Evolutionary conservation across 148 eudicot species (phyloP).

Genomic region (Silene uniflora): DNA sequence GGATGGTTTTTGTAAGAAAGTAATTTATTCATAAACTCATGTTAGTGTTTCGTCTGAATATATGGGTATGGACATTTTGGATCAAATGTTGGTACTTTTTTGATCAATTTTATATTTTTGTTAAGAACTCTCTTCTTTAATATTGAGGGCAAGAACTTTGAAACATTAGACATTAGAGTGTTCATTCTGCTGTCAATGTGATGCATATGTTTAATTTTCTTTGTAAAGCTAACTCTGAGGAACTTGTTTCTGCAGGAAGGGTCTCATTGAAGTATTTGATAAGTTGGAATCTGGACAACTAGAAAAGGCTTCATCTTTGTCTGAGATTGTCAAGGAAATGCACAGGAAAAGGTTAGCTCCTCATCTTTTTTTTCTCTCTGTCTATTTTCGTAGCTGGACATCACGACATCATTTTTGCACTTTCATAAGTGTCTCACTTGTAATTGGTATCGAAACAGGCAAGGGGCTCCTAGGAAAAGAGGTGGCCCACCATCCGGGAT

Average conservation of each 20-base stretch:
- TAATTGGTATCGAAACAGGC: conserved; percentile 35
- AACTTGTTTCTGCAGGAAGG: conserved; percentile 51
- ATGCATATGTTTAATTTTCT: background rate
- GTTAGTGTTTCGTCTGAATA: background rate
- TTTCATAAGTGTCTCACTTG: background rate
- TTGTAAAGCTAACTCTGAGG: background rate
- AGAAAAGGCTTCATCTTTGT: conserved; percentile 40
- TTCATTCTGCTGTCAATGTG: background rate
- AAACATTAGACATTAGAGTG: background rate
- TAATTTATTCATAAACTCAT: background rate
- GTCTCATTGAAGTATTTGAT: conserved; percentile 71
- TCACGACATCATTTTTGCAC: background rate
- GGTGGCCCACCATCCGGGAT: conserved; percentile 63
- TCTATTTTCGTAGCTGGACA: background rate
- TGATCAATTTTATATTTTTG: background rate
- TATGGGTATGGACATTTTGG: background rate
- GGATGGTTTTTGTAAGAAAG: background rate
- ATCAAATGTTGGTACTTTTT: background rate
- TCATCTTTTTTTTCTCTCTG: background rate
- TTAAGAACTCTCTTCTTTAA: background rate
- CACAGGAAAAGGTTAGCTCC: conserved; percentile 61
- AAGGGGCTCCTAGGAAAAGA: conserved; percentile 81
- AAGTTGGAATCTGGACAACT: conserved; percentile 61
- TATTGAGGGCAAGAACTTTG: background rate
- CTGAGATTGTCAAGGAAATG: conserved; percentile 48